These are phyloP conservation scores for Multifurca ochricompacta DNA, from an alignment of 768 basidiomycete genomes.

Conservation along the genomic window DNA sequence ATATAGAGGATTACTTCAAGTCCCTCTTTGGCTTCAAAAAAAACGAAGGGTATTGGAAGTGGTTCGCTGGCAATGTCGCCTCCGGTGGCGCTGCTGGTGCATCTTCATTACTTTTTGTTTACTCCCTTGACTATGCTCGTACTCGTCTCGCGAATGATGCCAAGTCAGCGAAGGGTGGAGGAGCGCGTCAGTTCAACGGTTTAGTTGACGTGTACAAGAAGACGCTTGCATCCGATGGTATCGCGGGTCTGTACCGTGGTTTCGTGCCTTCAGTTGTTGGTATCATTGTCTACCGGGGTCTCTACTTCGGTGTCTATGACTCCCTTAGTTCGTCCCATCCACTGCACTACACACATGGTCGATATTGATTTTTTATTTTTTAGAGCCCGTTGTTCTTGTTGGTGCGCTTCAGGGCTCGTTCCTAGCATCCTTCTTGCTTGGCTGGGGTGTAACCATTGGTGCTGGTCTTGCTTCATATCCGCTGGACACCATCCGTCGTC, in stretches of 20 bases:
- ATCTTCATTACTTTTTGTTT: slow-evolving; percentile 96
- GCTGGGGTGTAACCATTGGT: slow-evolving; percentile 99
- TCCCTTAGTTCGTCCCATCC: slow-evolving; percentile 63
- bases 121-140: slow-evolving; percentile 99
- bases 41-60: slow-evolving; percentile 93
- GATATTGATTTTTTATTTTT: slow-evolving; percentile 22
- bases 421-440: slow-evolving; percentile 93
- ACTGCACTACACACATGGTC: not conserved
- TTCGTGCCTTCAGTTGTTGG: slow-evolving; percentile 99
- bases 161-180: slow-evolving; percentile 91
- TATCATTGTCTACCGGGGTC: slow-evolving; percentile 99
- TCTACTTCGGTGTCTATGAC: slow-evolving; percentile 97
- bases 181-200: slow-evolving; percentile 96
- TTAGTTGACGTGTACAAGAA: slow-evolving; percentile 95
- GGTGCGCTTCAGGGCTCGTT: slow-evolving; percentile 94
- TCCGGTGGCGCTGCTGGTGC: slow-evolving; percentile 99
- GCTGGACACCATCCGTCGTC: slow-evolving; percentile 95
- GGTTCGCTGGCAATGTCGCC: slow-evolving; percentile 97
- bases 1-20: slow-evolving; percentile 94
- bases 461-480: slow-evolving; percentile 98
- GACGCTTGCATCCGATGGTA: slow-evolving; percentile 95
- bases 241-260: slow-evolving; percentile 99
- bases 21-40: slow-evolving; percentile 98
- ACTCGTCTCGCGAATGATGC: slow-evolving; percentile 98
- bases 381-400: slow-evolving; percentile 95